Conservation (phyloP, 1,139 yeast genomes). For the Pichia sp. region DNA sequence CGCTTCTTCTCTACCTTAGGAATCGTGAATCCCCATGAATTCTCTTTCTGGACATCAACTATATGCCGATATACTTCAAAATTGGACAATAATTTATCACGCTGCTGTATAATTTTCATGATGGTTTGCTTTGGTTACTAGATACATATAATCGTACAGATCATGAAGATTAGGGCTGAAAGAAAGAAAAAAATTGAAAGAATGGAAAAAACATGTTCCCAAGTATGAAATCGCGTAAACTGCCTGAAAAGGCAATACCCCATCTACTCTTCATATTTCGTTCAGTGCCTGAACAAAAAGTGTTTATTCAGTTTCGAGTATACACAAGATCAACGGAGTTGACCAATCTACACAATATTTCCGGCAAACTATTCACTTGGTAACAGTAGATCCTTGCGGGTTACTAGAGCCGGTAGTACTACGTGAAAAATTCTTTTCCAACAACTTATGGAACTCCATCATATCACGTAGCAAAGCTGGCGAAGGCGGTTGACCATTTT, state of each 20-base stretch:
- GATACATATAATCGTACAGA: background rate
- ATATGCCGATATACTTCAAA: constrained; percentile 66
- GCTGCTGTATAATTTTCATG: constrained; percentile 39
- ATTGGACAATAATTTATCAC: constrained; percentile 67
- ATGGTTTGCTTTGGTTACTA: background rate
- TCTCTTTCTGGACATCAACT: constrained; percentile 43
- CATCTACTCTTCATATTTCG: too few relatives aligned
- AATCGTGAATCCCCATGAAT: constrained; percentile 42
- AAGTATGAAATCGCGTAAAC: background rate
- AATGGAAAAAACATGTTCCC: background rate
- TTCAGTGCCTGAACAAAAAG: too few relatives aligned
- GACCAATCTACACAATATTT: background rate
- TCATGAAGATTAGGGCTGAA: background rate
- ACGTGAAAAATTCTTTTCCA: constrained; percentile 7
- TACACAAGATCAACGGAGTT: background rate
- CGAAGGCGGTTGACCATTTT: constrained; percentile 19
- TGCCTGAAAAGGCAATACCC: background rate
- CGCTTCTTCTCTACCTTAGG: constrained; percentile 26
- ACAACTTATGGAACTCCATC: constrained; percentile 14
- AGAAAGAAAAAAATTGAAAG: background rate
- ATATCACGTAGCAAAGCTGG: constrained; percentile 17
- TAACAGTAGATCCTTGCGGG: background rate
- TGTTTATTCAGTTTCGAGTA: background rate
- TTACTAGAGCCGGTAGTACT: background rate
- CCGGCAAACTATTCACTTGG: background rate